Evolutionary conservation across 352 stramenopile genomes (phyloP), one percentile per base, ranked within the genome.

Genomic region (Pythium angustatum): DNA sequence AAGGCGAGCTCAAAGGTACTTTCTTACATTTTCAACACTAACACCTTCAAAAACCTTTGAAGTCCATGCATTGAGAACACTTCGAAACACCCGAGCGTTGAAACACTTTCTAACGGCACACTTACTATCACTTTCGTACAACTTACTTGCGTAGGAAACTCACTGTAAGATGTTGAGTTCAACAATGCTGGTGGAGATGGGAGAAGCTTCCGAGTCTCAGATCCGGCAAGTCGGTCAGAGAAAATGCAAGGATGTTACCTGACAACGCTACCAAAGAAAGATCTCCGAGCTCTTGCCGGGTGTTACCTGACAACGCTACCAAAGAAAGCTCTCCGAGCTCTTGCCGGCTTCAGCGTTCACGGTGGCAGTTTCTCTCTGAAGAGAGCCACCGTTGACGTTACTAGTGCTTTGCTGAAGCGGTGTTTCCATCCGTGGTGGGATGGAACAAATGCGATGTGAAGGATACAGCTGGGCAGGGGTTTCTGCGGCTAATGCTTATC

Each of bases 181-280:
- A n/a, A 57, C 50, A 6, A 31, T 57, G 5, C 36, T 45, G 19
- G 50, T 31, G 21, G 50, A 57, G 24, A 22, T 34, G 8, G 50
- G 50, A 21, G 31, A 31, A 1, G 50, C 50, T 5, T 33, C 50
- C 1, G 50, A 57, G n/a, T 33, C 50, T n/a, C 50, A 57, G 17
- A 57, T 57, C 21, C 30, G 50, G 8, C 50, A 31, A 4, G 50
- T 31, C 5, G 50, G 50, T 5, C 50, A 4, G 50, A 57, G 31
- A 57, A 57, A 22, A 65, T 59, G 17, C 45, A 58, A 28, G 62
- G 41, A 3, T 69, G 62, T 50, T 61, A 69, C 48, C 45, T 31
- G 4, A 59, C 62, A 22, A 65, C 54, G 14, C 43, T 59, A 38
- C 57, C 63, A 41, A 65, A 69, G 22, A 59, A 69, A 34, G 40